phyloP scores from a whole-genome alignment of 768 basidiomycete genomes.

The Suillus variegatus region DNA sequence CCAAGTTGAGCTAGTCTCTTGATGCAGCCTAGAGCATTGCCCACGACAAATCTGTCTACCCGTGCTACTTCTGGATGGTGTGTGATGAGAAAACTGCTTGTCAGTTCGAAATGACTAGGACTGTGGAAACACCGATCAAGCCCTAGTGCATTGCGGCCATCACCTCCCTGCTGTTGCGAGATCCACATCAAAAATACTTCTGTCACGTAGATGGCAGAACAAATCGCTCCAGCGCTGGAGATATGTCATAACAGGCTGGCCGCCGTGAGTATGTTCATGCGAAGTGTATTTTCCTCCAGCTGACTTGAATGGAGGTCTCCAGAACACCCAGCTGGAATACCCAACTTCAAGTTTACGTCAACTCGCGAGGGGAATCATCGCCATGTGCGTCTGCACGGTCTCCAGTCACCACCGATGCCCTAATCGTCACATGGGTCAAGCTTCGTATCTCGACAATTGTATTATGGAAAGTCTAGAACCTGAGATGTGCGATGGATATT shows the following conservation, averaged over 20 bases:
- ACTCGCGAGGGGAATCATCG: background rate
- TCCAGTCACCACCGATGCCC: background rate
- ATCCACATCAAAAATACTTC: background rate
- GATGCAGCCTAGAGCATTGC: background rate
- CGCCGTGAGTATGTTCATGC: background rate
- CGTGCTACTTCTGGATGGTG: background rate
- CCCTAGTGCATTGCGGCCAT: background rate
- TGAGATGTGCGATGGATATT: slow-evolving; percentile 35
- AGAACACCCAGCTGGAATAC: background rate
- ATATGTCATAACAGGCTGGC: background rate
- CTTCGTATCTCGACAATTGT: slow-evolving; percentile 45
- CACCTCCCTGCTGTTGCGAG: background rate
- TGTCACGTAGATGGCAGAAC: background rate
- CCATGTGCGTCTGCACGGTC: background rate
- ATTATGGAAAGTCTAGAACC: slow-evolving; percentile 41
- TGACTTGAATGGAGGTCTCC: background rate
- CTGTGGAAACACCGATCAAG: background rate
- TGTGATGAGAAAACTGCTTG: background rate
- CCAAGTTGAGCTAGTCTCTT: background rate
- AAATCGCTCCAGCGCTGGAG: background rate
- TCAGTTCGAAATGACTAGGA: background rate
- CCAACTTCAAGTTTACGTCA: background rate
- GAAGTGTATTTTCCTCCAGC: background rate
- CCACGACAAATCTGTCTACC: background rate
- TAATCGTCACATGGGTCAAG: background rate